Evolutionary conservation across 2,329 filamentous ascomycete species (phyloP).

Genomic region (Intubia oerlemansii): DNA sequence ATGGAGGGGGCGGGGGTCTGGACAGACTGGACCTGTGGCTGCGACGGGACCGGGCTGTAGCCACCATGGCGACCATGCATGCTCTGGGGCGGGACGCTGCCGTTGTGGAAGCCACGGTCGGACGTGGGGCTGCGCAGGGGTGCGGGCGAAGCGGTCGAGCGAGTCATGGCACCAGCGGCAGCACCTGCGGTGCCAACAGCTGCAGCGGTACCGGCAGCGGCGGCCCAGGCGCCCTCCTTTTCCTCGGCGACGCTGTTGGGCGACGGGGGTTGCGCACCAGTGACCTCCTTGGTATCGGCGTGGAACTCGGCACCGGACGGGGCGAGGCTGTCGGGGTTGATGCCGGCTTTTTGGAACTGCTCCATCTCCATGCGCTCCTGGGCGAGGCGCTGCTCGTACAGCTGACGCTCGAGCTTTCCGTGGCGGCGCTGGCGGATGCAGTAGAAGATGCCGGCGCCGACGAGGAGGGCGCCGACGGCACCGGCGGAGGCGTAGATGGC

Average conservation of each 20-base stretch:
- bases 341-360: constrained; percentile 23
- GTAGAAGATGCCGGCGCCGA: constrained; percentile 24
- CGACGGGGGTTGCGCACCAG: too few species aligned
- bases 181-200: constrained; percentile 8
- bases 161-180: constrained; percentile 10
- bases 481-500: constrained; percentile 28
- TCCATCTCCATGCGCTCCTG: constrained; percentile 29
- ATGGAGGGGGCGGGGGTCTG: too few species aligned
- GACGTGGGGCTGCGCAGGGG: too few species aligned
- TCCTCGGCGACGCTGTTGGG: constrained; percentile 12
- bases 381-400: constrained; percentile 21
- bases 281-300: too few species aligned
- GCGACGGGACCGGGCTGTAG: too few species aligned
- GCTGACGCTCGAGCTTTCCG: constrained; percentile 27
- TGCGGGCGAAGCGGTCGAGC: too few species aligned
- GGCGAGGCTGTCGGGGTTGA: constrained; percentile 24
- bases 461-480: constrained; percentile 20
- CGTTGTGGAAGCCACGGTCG: too few species aligned
- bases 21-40: too few species aligned
- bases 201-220: constrained; percentile 8
- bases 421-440: constrained; percentile 31
- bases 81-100: too few species aligned
- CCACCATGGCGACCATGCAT: too few species aligned
- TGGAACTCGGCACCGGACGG: constrained; percentile 17
- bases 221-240: constrained; percentile 10